Evolutionary conservation across 352 stramenopile species (phyloP).

Genomic region (Phytophthora sojae): DNA sequence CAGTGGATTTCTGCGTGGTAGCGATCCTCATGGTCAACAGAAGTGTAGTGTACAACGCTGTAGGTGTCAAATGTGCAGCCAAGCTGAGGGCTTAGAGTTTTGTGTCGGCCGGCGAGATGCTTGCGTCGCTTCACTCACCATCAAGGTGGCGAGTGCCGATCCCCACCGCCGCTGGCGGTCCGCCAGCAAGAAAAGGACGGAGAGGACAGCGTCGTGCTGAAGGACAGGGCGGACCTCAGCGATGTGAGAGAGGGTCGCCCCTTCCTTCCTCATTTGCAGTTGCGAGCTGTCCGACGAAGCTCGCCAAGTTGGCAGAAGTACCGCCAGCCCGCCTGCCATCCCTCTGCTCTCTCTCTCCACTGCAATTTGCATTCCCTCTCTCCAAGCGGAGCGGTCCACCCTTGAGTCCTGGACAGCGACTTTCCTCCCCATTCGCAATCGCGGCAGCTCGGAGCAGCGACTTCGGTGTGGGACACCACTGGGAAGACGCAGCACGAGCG

Average conservation of each 20-base stretch:
- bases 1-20: too few relatives aligned
- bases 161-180: too few relatives aligned
- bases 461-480: constrained; percentile 20
- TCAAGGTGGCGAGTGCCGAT: constrained; percentile 19
- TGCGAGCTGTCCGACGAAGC: constrained; percentile 34
- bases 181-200: constrained; percentile 34
- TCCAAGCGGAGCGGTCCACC: background rate
- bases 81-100: too few relatives aligned
- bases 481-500: constrained; percentile 23
- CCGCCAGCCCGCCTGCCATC: constrained; percentile 12
- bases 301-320: constrained; percentile 20
- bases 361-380: constrained; percentile 40
- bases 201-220: constrained; percentile 24
- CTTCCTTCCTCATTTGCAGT: constrained; percentile 42
- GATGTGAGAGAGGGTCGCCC: constrained; percentile 19
- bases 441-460: constrained; percentile 11
- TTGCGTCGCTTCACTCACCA: constrained; percentile 28
- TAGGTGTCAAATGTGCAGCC: too few relatives aligned
- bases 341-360: constrained; percentile 26
- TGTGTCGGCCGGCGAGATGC: constrained; percentile 7
- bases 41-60: too few relatives aligned
- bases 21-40: too few relatives aligned
- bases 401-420: too few relatives aligned
- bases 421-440: constrained; percentile 4
- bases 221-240: constrained; percentile 37